Percentiles rank a stretch among this genome's conserved stretches.
These are phyloP conservation scores for Pestalotiopsis sp. DNA, from an alignment of 2,329 filamentous ascomycete genomes.

Conservation along the genomic window DNA sequence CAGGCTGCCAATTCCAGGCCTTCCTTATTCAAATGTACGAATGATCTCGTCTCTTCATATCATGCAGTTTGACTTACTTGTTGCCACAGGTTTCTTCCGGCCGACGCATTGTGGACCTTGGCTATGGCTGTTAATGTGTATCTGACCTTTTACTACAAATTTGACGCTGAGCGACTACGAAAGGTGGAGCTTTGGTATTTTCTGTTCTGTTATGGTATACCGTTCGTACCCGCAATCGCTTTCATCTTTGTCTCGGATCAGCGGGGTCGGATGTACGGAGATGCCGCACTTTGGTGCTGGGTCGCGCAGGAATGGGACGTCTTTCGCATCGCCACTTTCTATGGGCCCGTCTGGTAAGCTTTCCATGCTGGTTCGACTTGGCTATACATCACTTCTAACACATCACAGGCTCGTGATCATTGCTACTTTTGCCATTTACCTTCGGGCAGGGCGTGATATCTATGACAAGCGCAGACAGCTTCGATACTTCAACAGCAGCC, in stretches of 20 bases:
- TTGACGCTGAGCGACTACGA: conserved; percentile 64
- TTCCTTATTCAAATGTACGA: conserved; percentile 81
- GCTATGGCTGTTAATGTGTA: conserved; percentile 86
- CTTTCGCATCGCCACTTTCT: conserved; percentile 75
- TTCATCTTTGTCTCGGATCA: conserved; percentile 65
- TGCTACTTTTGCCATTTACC: conserved; percentile 66
- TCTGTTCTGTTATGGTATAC: conserved; percentile 70
- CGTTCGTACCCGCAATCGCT: conserved; percentile 67
- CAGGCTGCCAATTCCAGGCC: conserved; percentile 71
- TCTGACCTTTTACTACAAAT: conserved; percentile 77
- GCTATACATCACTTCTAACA: not conserved
- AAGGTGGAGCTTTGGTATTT: conserved; percentile 73
- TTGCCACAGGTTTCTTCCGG: conserved; percentile 69
- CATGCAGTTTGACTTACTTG: not conserved
- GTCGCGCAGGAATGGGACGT: conserved; percentile 67
- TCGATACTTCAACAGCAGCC: conserved; percentile 51
- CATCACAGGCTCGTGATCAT: conserved; percentile 58
- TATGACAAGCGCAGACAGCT: conserved; percentile 67
- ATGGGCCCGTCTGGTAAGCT: conserved; percentile 68
- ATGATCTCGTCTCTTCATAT: not conserved
- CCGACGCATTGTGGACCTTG: conserved; percentile 75
- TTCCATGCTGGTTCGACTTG: not conserved
- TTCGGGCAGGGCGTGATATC: conserved; percentile 66
- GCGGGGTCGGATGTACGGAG: conserved; percentile 67
- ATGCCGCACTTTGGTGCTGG: conserved; percentile 84